phyloP scores from a whole-genome alignment of 345 rosid genomes.

The Gossypium australe region DNA sequence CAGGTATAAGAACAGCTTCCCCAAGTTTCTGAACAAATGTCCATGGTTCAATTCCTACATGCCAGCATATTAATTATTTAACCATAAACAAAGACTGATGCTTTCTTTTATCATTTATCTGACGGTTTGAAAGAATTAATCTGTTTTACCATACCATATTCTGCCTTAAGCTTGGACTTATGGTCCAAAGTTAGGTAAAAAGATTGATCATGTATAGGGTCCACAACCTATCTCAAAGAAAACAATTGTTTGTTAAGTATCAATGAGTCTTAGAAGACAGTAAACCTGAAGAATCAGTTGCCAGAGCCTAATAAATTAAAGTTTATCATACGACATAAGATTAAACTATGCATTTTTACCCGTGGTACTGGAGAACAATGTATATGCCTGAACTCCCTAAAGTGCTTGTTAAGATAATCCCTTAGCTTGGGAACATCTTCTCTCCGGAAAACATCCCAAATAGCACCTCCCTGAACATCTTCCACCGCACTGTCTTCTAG shows the following conservation, averaged over 20 bases:
- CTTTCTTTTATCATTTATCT: background rate
- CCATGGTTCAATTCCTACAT: slow-evolving; percentile 62
- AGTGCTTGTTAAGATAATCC: slow-evolving; percentile 54
- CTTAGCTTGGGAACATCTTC: slow-evolving; percentile 65
- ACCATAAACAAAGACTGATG: background rate
- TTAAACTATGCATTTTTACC: slow-evolving; percentile 27
- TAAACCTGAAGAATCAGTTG: background rate
- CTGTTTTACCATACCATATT: slow-evolving; percentile 43
- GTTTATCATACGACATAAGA: background rate
- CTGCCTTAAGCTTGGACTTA: slow-evolving; percentile 60
- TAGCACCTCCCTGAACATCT: slow-evolving; percentile 38
- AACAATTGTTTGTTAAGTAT: background rate
- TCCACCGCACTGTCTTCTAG: background rate
- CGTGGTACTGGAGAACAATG: slow-evolving; percentile 44
- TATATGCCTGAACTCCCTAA: slow-evolving; percentile 66
- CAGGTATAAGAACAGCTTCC: slow-evolving; percentile 61
- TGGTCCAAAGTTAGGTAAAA: slow-evolving; percentile 57
- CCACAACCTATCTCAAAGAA: slow-evolving; percentile 37
- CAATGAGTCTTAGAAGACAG: background rate
- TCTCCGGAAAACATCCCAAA: slow-evolving; percentile 80
- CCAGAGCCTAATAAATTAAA: background rate
- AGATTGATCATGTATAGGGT: slow-evolving; percentile 67
- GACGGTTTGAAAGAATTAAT: background rate
- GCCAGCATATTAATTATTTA: background rate
- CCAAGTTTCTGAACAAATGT: slow-evolving; percentile 59